Conservation (phyloP, 108 stramenopile species). For the Skeletonema potamos region DNA sequence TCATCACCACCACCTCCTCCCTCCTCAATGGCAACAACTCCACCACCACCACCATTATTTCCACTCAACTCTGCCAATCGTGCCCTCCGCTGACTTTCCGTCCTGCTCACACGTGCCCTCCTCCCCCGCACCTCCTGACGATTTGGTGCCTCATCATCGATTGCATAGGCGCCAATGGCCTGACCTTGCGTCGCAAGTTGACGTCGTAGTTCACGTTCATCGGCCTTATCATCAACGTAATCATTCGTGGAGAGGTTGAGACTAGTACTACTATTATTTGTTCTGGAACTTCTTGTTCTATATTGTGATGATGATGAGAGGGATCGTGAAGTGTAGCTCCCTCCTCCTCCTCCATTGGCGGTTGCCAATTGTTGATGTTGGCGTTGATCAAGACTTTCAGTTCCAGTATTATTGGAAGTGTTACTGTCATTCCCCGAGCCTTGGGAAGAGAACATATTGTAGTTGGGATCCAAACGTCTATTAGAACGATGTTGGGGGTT, state of each 20-base stretch:
- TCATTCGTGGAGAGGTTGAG: not conserved
- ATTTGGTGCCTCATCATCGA: not conserved
- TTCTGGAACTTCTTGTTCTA: not conserved
- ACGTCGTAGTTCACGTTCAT: not conserved
- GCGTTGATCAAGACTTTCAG: not conserved
- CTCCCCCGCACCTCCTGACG: not conserved
- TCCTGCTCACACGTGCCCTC: not conserved
- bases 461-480: not conserved
- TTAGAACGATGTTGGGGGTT: not conserved
- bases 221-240: not conserved
- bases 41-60: not conserved
- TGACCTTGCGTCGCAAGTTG: not conserved
- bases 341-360: no score
- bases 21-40: not conserved
- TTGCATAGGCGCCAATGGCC: not conserved
- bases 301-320: not conserved
- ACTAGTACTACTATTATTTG: no score
- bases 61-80: not conserved
- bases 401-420: not conserved
- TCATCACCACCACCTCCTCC: no score
- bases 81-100: conserved; percentile 1
- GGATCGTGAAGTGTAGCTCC: not conserved
- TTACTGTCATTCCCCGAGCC: not conserved
- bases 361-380: not conserved
- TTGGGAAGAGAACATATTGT: not conserved